Evolutionary conservation across 2,329 filamentous ascomycete genomes (phyloP), one percentile per base, ranked within the genome.

Genomic region (Gliomastix tumulicola): DNA sequence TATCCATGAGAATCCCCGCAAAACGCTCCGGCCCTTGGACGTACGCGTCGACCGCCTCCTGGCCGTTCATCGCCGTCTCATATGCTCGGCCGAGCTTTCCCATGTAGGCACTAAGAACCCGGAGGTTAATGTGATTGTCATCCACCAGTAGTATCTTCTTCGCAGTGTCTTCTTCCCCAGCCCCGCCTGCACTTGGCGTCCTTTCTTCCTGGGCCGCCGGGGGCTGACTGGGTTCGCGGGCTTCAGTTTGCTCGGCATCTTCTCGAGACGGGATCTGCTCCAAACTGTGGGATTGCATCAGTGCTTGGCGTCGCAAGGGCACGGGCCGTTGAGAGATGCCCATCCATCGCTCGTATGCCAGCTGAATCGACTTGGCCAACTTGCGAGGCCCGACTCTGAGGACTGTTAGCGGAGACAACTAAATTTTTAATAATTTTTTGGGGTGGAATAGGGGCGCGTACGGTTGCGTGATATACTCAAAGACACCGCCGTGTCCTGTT

Each of bases 1-100:
- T 67, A 43, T 78, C 74, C 47, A 63, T 66, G 6, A 66, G 43
- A 1, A 66, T 42, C 33, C 53, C 59, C 1, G 41, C 40, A 20
- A 49, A 62, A 1, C 46, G 36, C 0, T 43, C 43, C 0, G 49
- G 49, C 3, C 45, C 39, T 1, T 42, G 21, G 10, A 39, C 42
- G 25, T 53, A 63, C 0, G 45, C 45, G 15, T 56, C 48, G 3
- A 61, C 37, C 0, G 60, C 59, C 34, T 63, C 49, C 13, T 55
- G 42, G 1, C 60, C 60, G 32, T 63, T 54, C 6, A 38, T 48
- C 1, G 57, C 60, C 1, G 50, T 57, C 8, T 49, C 46, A 19
- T 53, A 56, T 0, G 44, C 38, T 1, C 45, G 45, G 0, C 51
- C 51, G 1, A 61, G 48, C 33, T 59, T 63, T 30, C 49, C 54